phyloP scores from a whole-genome alignment of 768 basidiomycete species.

The Termitomyces bulborhizus region DNA sequence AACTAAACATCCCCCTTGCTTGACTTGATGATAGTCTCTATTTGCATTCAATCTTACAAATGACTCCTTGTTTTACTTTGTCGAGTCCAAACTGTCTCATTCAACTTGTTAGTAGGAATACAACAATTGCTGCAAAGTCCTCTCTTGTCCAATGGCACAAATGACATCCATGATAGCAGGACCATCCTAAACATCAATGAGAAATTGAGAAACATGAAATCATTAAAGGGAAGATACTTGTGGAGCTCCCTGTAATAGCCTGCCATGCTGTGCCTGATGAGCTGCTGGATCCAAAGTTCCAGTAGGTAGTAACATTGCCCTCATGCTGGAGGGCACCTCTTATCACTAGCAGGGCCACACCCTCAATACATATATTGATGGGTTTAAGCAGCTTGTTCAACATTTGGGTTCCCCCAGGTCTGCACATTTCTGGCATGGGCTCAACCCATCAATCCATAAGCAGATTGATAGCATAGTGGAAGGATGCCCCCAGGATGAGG shows the following conservation, averaged over 20 bases:
- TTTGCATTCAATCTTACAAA: too few relatives aligned
- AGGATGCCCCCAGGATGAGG: too few relatives aligned
- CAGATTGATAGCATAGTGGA: too few relatives aligned
- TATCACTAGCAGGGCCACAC: too few relatives aligned
- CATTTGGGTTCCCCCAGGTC: too few relatives aligned
- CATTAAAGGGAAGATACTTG: conserved; percentile 20
- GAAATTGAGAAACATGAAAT: background rate
- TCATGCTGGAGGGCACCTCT: too few relatives aligned
- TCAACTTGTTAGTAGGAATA: conserved; percentile 1
- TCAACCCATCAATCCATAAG: too few relatives aligned
- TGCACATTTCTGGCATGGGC: too few relatives aligned
- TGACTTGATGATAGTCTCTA: background rate
- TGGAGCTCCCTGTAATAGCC: conserved; percentile 36
- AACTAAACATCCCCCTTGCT: background rate
- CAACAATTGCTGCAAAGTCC: conserved; percentile 31
- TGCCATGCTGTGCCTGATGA: conserved; percentile 12
- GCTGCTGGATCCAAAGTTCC: conserved; percentile 14
- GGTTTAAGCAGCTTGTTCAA: too few relatives aligned
- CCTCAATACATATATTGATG: too few relatives aligned
- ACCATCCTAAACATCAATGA: conserved; percentile 32
- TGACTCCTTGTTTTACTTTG: background rate
- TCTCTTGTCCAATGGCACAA: conserved; percentile 33
- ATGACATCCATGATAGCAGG: conserved; percentile 41
- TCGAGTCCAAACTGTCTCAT: background rate
- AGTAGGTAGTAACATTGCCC: conserved; percentile 10